Evolutionary conservation across 805 yeast species (phyloP).

Genomic region (Diddensiella caesifluorescens): DNA sequence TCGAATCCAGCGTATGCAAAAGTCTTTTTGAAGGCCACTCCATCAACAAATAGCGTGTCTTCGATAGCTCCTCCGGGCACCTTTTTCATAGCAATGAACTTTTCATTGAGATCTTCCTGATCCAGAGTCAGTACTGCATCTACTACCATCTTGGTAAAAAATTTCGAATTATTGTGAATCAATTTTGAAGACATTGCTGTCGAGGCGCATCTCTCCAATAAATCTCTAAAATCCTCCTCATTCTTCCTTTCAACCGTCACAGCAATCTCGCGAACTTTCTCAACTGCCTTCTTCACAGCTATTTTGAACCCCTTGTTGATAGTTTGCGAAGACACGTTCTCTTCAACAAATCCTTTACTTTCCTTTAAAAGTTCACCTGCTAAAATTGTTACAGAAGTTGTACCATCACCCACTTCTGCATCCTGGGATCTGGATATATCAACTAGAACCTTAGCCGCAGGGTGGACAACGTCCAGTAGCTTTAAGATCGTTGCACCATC

Average conservation of each 20-base stretch:
- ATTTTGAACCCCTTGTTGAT: slow-evolving; percentile 82
- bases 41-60: slow-evolving; percentile 81
- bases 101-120: slow-evolving; percentile 78
- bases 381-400: slow-evolving; percentile 90
- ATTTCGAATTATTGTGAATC: slow-evolving; percentile 78
- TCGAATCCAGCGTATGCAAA: slow-evolving; percentile 98
- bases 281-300: slow-evolving; percentile 74
- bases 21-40: slow-evolving; percentile 96
- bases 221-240: slow-evolving; percentile 58
- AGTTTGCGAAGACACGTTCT: slow-evolving; percentile 88
- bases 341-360: slow-evolving; percentile 86
- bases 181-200: slow-evolving; percentile 97
- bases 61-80: slow-evolving; percentile 96
- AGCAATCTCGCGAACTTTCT: slow-evolving; percentile 66
- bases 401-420: slow-evolving; percentile 98
- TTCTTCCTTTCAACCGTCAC: slow-evolving; percentile 56
- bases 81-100: slow-evolving; percentile 87
- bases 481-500: slow-evolving; percentile 97
- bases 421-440: slow-evolving; percentile 95
- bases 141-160: slow-evolving; percentile 94
- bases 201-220: slow-evolving; percentile 86
- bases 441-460: slow-evolving; percentile 94
- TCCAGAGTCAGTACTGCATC: slow-evolving; percentile 89
- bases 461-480: slow-evolving; percentile 91
- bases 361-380: slow-evolving; percentile 90